Conservation (phyloP, 176 grass and related monocot species). For the Paspalum notatum region DNA sequence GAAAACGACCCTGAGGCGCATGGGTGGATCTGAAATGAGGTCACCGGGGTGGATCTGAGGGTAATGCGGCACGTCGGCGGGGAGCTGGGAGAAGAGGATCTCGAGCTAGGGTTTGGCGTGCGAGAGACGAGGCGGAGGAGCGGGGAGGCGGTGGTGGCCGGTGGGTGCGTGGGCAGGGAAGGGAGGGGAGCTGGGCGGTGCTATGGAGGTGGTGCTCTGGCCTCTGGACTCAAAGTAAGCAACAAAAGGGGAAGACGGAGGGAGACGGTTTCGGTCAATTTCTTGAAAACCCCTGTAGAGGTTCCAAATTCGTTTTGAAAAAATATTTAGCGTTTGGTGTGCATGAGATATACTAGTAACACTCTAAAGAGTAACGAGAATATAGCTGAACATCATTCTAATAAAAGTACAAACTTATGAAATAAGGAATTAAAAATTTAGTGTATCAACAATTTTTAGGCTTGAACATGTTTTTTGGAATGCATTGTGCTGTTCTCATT, state of each 20-base stretch:
- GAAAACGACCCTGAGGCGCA: constrained; percentile 28
- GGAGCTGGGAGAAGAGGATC: constrained; percentile 3
- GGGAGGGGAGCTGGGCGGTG: constrained; percentile 37
- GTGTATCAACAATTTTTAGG: no score
- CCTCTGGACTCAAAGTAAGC: constrained; percentile 38
- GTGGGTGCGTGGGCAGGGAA: constrained; percentile 6
- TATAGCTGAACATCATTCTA: no score
- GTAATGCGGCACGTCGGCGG: constrained; percentile 34
- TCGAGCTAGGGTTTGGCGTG: constrained; percentile 35
- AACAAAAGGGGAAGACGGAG: constrained; percentile 34
- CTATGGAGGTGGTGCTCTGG: constrained; percentile 31
- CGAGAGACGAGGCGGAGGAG: not conserved
- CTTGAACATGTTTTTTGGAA: no score
- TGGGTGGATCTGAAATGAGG: constrained; percentile 60
- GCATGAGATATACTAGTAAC: no score
- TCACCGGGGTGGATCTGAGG: constrained; percentile 47
- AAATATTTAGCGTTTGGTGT: not conserved
- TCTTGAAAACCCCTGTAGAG: not conserved
- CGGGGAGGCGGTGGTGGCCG: constrained; percentile 15
- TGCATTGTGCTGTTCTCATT: no score
- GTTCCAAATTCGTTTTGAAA: not conserved
- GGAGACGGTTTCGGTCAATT: constrained; percentile 30
- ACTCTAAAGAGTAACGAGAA: no score
- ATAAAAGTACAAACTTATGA: no score
- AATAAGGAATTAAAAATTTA: no score